Evolutionary conservation across 352 stramenopile species (phyloP).

Genomic region (Phytophthora capsici): DNA sequence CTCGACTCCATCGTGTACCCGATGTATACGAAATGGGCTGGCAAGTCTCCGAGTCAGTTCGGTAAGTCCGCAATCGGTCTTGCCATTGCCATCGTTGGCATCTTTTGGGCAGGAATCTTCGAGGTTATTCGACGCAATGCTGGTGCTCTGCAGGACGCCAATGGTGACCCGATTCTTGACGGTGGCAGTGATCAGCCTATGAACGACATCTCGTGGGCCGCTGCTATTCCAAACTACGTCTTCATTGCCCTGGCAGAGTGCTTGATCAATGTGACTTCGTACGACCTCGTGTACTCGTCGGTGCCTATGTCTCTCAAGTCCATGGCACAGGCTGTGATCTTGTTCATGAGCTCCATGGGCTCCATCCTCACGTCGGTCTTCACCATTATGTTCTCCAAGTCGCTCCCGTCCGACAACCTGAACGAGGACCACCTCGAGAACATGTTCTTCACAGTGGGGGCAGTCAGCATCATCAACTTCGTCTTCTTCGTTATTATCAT

Average conservation of each 20-base stretch:
- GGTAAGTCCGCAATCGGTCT: constrained; percentile 42
- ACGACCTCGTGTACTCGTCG: constrained; percentile 65
- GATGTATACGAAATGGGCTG: constrained; percentile 36
- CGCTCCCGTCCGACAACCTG: constrained; percentile 56
- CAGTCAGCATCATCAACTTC: constrained; percentile 56
- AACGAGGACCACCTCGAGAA: constrained; percentile 57
- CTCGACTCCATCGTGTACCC: constrained; percentile 49
- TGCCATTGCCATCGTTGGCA: constrained; percentile 38
- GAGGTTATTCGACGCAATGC: constrained; percentile 62
- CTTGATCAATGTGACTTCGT: constrained; percentile 68
- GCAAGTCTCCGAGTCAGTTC: constrained; percentile 41
- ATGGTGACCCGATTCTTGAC: constrained; percentile 50
- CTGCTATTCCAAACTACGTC: constrained; percentile 62
- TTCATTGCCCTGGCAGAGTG: constrained; percentile 63
- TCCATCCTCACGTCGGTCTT: constrained; percentile 45
- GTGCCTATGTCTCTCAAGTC: constrained; percentile 66
- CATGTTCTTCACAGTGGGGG: constrained; percentile 69
- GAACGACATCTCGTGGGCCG: constrained; percentile 66
- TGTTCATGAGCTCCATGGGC: constrained; percentile 57
- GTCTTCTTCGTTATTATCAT: constrained; percentile 57
- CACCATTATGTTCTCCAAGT: constrained; percentile 40
- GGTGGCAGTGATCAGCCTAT: constrained; percentile 51
- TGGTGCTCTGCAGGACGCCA: constrained; percentile 38
- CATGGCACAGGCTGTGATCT: constrained; percentile 47
- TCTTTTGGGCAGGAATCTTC: constrained; percentile 55